These are phyloP conservation scores for Dothistroma septosporum DNA, from an alignment of 2,329 filamentous ascomycete genomes.

Conservation along the genomic window DNA sequence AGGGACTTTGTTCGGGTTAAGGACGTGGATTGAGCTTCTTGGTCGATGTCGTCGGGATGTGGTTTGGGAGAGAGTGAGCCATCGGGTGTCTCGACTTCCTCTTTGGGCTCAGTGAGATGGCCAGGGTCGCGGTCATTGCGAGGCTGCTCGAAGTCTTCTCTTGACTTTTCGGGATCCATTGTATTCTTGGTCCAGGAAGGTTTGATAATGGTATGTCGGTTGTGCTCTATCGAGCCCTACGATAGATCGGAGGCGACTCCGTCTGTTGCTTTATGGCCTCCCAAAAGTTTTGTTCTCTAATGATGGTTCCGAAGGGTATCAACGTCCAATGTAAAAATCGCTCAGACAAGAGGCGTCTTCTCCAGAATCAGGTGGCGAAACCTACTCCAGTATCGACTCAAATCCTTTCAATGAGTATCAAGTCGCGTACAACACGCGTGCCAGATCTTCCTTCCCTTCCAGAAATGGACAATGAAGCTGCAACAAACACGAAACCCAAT, in stretches of 20 bases:
- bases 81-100: slow-evolving; percentile 17
- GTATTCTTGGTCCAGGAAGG: background rate
- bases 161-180: background rate
- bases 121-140: background rate
- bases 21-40: slow-evolving; percentile 1
- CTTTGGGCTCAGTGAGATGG: slow-evolving; percentile 1
- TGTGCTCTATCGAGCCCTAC: background rate
- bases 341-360: background rate
- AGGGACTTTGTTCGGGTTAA: slow-evolving; percentile 23
- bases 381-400: background rate
- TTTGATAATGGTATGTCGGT: background rate
- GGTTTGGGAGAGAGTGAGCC: slow-evolving; percentile 12
- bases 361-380: background rate
- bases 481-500: background rate
- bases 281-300: background rate
- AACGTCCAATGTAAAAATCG: background rate
- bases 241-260: background rate
- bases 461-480: background rate
- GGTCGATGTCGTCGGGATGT: slow-evolving; percentile 10
- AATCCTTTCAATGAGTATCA: background rate
- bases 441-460: background rate
- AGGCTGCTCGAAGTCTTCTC: background rate
- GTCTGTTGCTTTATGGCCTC: background rate
- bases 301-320: background rate
- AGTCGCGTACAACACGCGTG: background rate